These are phyloP conservation scores for Lachancea thermotolerans DNA, from an alignment of 805 yeast genomes.

Conservation along the genomic window DNA sequence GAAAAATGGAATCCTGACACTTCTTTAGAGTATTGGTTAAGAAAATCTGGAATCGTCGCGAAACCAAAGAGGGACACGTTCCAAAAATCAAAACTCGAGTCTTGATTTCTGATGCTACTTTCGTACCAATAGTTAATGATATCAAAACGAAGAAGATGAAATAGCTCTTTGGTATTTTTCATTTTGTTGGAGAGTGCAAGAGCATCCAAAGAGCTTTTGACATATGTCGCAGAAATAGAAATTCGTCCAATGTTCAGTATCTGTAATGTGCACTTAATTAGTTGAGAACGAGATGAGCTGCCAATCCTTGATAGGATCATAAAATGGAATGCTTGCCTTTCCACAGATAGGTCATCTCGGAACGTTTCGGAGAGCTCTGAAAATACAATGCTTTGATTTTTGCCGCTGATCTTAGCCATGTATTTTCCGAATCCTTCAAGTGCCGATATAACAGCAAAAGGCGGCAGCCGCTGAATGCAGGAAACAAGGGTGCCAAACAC, in stretches of 20 bases:
- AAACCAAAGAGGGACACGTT: constrained; percentile 19
- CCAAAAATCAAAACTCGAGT: constrained; percentile 10
- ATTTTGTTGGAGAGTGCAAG: constrained; percentile 3
- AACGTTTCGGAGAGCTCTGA: constrained; percentile 22
- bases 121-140: constrained; percentile 17
- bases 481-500: constrained; percentile 18
- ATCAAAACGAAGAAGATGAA: constrained; percentile 20
- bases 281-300: constrained; percentile 16
- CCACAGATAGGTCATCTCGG: constrained; percentile 22
- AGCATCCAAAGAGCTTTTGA: neutral
- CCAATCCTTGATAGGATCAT: constrained; percentile 17
- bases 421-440: constrained; percentile 13
- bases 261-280: constrained; percentile 14
- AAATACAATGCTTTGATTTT: constrained; percentile 26
- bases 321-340: constrained; percentile 23
- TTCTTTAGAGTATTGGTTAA: constrained; percentile 13
- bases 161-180: constrained; percentile 10
- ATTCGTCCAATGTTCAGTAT: constrained; percentile 8
- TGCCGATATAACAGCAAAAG: constrained; percentile 2
- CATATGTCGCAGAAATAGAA: constrained; percentile 19
- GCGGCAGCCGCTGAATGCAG: constrained; percentile 16
- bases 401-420: constrained; percentile 18
- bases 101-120: neutral
- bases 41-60: constrained; percentile 10
- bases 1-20: constrained; percentile 19